Evolutionary conservation across 2,329 filamentous ascomycete genomes (phyloP).

Genomic region (Monosporascus sp.): DNA sequence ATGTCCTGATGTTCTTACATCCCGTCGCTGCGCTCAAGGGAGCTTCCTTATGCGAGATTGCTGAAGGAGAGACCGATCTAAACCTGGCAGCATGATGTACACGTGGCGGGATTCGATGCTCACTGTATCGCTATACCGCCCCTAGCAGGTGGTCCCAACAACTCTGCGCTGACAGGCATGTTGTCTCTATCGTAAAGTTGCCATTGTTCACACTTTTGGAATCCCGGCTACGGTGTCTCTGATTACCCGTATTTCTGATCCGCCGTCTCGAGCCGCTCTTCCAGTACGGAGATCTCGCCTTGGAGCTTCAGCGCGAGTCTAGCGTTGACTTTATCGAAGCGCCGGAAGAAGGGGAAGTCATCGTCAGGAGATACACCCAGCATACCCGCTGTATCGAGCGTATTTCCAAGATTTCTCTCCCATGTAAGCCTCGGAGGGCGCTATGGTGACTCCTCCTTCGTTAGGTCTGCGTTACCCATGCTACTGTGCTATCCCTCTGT

Average conservation of each 20-base stretch:
- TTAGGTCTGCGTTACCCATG: too few relatives aligned
- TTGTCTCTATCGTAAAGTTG: constrained; percentile 17
- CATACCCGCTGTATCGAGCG: constrained; percentile 23
- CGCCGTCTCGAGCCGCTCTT: constrained; percentile 22
- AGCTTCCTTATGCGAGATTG: constrained; percentile 14
- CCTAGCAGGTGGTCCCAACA: constrained; percentile 10
- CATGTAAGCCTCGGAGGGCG: constrained; percentile 3
- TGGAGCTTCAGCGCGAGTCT: constrained; percentile 27
- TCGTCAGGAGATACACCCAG: constrained; percentile 25
- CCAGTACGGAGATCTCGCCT: constrained; percentile 26
- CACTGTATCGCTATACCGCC: constrained; percentile 21
- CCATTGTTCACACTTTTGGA: constrained; percentile 21
- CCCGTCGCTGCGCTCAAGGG: constrained; percentile 10
- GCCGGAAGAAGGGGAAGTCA: constrained; percentile 27
- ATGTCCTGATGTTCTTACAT: constrained; percentile 20
- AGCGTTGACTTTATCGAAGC: constrained; percentile 26
- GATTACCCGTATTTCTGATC: constrained; percentile 10
- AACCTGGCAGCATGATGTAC: background rate
- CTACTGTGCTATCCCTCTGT: too few relatives aligned
- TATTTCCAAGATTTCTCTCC: constrained; percentile 26
- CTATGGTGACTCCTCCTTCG: background rate
- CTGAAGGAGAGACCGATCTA: constrained; percentile 22
- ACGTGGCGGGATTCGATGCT: background rate
- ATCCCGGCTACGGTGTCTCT: constrained; percentile 10
- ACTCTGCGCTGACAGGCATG: constrained; percentile 9